Conservation (phyloP, 495 filamentous ascomycete genomes). For the Hypoxylon crocopeplum region DNA sequence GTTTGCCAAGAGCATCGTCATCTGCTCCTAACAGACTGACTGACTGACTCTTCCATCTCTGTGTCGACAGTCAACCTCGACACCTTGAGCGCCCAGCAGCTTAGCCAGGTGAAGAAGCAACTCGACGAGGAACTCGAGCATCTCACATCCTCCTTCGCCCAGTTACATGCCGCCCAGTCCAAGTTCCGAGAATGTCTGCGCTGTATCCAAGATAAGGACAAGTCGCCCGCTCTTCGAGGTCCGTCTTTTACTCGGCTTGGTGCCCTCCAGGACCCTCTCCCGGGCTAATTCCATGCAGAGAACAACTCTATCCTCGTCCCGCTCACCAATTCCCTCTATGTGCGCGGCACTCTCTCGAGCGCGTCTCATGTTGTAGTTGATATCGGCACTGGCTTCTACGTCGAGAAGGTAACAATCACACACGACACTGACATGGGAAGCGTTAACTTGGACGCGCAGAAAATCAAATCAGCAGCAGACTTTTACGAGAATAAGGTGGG, state of each 20-base stretch:
- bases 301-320: slow-evolving; percentile 82
- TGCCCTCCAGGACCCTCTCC: background rate
- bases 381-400: slow-evolving; percentile 94
- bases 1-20: background rate
- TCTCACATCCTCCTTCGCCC: slow-evolving; percentile 84
- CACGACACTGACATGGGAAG: background rate
- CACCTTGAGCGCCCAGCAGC: slow-evolving; percentile 58
- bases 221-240: slow-evolving; percentile 47
- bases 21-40: background rate
- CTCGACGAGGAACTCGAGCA: slow-evolving; percentile 95
- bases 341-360: slow-evolving; percentile 79
- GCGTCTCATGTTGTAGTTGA: slow-evolving; percentile 88
- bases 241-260: slow-evolving; percentile 7
- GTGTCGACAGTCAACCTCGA: slow-evolving; percentile 50
- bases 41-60: slow-evolving; percentile 3
- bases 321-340: slow-evolving; percentile 91
- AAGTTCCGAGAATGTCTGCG: slow-evolving; percentile 91
- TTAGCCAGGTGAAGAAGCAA: slow-evolving; percentile 81
- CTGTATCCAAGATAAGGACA: slow-evolving; percentile 68
- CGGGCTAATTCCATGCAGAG: slow-evolving; percentile 33
- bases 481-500: slow-evolving; percentile 90
- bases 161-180: slow-evolving; percentile 84
- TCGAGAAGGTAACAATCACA: slow-evolving; percentile 75
- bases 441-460: slow-evolving; percentile 46
- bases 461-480: slow-evolving; percentile 72